Evolutionary conservation across 192 early-diverging fungal genomes (phyloP).

Genomic region (Diversispora epigaea): DNA sequence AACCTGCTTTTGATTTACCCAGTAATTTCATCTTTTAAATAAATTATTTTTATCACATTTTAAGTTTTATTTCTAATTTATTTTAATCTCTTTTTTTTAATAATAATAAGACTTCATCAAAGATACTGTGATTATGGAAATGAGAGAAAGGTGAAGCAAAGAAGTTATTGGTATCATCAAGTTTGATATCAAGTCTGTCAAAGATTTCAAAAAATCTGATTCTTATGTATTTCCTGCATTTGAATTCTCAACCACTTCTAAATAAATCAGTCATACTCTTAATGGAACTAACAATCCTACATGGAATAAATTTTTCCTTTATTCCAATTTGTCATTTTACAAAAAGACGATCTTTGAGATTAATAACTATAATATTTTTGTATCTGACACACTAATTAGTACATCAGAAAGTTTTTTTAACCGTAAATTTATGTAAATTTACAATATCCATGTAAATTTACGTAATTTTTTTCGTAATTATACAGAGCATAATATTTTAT

Average conservation of each 20-base stretch:
- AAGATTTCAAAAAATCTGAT: not conserved
- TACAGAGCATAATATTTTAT: no score
- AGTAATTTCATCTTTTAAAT: conserved; percentile 40
- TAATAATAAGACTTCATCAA: conserved; percentile 88
- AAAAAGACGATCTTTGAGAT: conserved; percentile 20
- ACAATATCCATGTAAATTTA: no score
- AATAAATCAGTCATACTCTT: conserved; percentile 16
- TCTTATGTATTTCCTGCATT: conserved; percentile 11
- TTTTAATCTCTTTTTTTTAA: not conserved
- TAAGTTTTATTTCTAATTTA: not conserved
- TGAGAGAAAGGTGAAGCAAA: conserved; percentile 75
- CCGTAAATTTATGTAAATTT: no score
- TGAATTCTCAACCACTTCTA: not conserved
- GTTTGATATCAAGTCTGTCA: not conserved
- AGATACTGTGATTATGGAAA: conserved; percentile 96
- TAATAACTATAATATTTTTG: conserved; percentile 8
- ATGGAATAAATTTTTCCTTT: conserved; percentile 19
- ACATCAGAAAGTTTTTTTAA: no score
- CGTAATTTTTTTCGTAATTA: no score
- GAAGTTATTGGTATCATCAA: conserved; percentile 20
- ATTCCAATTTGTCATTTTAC: not conserved
- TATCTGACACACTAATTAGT: conserved; percentile 12
- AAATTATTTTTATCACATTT: not conserved
- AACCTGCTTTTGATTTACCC: conserved; percentile 90
- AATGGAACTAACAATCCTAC: conserved; percentile 1